Evolutionary conservation across 169 alveolate genomes (phyloP), one percentile per base, ranked within the genome.

Genomic region (Plasmodium vinckei): DNA sequence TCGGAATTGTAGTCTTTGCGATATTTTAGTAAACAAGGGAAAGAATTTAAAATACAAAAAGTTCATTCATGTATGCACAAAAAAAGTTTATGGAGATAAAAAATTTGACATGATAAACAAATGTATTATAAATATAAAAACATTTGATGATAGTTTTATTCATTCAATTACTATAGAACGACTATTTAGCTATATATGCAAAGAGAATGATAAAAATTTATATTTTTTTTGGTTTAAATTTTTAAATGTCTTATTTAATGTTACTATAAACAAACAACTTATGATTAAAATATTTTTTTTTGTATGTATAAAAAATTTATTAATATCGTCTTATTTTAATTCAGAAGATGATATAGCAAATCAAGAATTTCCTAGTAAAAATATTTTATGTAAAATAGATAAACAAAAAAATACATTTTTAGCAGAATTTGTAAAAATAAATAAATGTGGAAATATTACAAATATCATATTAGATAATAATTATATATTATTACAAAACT

Each of bases 91-190:
- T 57, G 87, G 69, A 23, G 47, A 69, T 13, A 68, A 64, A 49
- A 15, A 42, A 33, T 73, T 53, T 9, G 54, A 75, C 17, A n/a
- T 87, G 12, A 33, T 87, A 17, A 87, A 87, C 33, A 87, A 73
- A 49, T 87, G 84, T 46, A 73, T 87, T 42, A 70, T 87, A 75
- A 87, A 82, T 17, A 82, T 82, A 67, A 65, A 68, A 68, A 82
- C 79, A 19, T 82, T 82, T 65, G 90, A 82, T 56, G 90, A 82
- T 46, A 68, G 56, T 33, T 82, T 82, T 46, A 27, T 82, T 10
- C 90, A 82, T 57, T 82, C 86, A 2, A 68, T 69, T 49, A 67
- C 90, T n/a, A 68, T 82, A 59, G 88, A 87, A 87, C 60, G 92
- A 9, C 60, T 87, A 67, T 73, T 67, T 47, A 59, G 65, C 39